Evolutionary conservation across 225 moss, liverwort and hornwort species (phyloP), one percentile per base, ranked within the genome.

Genomic region (Polytrichum formosum): DNA sequence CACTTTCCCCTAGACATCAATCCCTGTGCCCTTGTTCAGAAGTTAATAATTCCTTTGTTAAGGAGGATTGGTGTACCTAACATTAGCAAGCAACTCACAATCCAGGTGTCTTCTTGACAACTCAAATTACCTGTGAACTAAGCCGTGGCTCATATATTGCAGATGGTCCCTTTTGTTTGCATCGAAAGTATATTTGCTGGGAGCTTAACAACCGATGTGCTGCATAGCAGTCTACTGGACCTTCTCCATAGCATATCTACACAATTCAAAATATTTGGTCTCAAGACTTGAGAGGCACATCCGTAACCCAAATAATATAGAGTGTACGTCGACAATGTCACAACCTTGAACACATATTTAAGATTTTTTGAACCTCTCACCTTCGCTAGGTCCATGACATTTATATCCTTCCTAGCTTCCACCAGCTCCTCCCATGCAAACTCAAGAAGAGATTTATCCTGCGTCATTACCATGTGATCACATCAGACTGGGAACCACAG

Each of bases 351-450:
- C 67, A 18, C 46, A 46, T 13, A 46, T 46, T 58, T 23, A 17
- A 56, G 22, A 7, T 66, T 65, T 21, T 70, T 30, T 60, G 58
- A 28, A 63, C 73, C 10, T 17, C 64, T 74, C 75, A 94, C 97
- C 92, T 84, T 85, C 35, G 97, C 97, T 76, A 98, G 94, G 70
- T 85, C 84, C 81, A 86, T 82, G 56, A 83, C 84, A 73, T 84
- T 80, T 23, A 94, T 76, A 75, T 81, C 82, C 74, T 85, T 91
- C 68, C 91, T 81, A 53, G 71, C 74, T 72, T 77, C 78, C 66
- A 89, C 61, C 63, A 98, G 70, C 78, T 98, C 97, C 85, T 91
- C 90, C 97, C 97, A 98, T 67, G 97, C 97, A 79, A 91, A 79
- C 80, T 98, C 91, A 33, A 98, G 87, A 61, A 98, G 89, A 67